Evolutionary conservation across 2,329 filamentous ascomycete species (phyloP), one percentile per base, ranked within the genome.

Genomic region (Emergomyces orientalis): DNA sequence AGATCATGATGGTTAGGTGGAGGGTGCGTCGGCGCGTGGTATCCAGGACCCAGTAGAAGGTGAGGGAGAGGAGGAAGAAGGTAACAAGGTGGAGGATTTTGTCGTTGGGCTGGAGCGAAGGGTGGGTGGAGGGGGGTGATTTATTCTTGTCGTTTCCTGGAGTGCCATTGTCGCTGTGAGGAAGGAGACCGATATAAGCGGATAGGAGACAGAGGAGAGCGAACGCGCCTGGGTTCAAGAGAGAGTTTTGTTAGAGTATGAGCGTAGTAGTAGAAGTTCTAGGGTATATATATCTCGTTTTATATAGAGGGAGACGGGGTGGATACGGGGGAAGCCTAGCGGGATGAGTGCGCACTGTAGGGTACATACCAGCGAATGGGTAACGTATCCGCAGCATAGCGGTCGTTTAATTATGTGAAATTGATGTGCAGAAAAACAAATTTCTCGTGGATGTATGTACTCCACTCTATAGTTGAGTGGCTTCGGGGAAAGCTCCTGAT

Each of bases 41-140:
- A 75, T 99, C 94, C 70, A 97, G 78, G 73, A 97, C 89, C 91
- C 94, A 99, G 84, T 99, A 99, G 82, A 97, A 97, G 69, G 84
- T 73, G 52, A 82, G 69, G 19, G 93, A 96, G 61, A 99, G 83
- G 68, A 90, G 73, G 81, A 97, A 96, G 80, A 99, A 97, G 70
- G 89, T 92, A 63, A 91, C 65, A 69, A 89, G 82, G 77, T 97
- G 94, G 34, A 97, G 83, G 71, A 89, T 80, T 77, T 99, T 97
- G 82, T 97, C 92, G 80, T 95, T 91, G 73, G 93, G 83, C 71
- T 80, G 77, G 22, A 84, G 80, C 17, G 57, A 47, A 34, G 39
- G 27, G 72, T 79, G 73, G 73, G 77, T 65, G 69, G 79, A 62
- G 75, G 73, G 45, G 70, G 70, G 25, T 73, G 67, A 2, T 62